Base-by-base conservation (phyloP, 2,329 filamentous ascomycete species). In the Mycosphaerelloides madeirae region DNA sequence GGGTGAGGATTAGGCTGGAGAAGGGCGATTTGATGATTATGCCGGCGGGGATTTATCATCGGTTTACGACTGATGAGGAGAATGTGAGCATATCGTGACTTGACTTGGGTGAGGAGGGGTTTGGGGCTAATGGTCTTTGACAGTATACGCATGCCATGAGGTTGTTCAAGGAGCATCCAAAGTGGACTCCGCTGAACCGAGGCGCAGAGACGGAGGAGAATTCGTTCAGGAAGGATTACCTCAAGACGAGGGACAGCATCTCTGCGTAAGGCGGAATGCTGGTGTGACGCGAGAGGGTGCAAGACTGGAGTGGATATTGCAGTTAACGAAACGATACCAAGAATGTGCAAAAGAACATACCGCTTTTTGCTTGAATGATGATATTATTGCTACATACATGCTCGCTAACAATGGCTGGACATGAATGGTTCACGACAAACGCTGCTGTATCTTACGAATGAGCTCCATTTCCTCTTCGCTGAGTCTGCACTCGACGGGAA, bases 101-200 rank as follows among this genome's bases (percentile, higher is more conserved):
- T n/a, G n/a, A n/a, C n/a, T n/a, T n/a, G n/a, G n/a, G 16, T 41
- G 32, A 29, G n/a, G 14, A 6, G 20, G 3, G 38, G 36, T 19
- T 32, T 14, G 9, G 29, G 32, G 41, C 57, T 65, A 36, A 62
- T 43, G 31, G 49, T 15, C 22, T 20, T 5, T 19, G 41, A 37
- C 56, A 96, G 90, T 96, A 91, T 63, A 87, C 95, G 55, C 87
- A 94, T 64, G 93, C 93, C 12, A 91, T 97, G 87, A 80, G 93
- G 45, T 75, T 98, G 40, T 98, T 97, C 79, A 90, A 97, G 72
- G 93, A 97, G 54, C 90, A 97, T 69, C 93, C 93, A 28, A 96
- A 97, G 71, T 98, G 93, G 93, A 97, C 89, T 29, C 86, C 93
- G 12, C 69, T 98, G 55, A 95, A 95, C 71, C 81, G 93, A 44